Conservation (phyloP, 306 rosid species). For the Glycine soja region DNA sequence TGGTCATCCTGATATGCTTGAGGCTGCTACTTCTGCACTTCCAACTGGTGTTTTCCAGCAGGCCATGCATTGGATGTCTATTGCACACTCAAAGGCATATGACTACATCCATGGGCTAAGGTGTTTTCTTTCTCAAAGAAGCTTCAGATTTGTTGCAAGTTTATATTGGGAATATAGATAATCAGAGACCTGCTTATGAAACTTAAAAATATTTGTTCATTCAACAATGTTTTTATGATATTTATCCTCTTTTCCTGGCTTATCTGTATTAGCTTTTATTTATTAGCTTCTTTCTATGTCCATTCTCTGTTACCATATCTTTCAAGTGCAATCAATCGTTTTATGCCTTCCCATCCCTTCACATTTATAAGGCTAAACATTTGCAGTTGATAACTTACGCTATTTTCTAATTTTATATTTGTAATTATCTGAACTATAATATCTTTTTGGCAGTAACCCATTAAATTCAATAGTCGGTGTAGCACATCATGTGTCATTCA, state of each 20-base stretch:
- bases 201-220: constrained; percentile 19
- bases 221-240: constrained; percentile 26
- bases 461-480: constrained; percentile 74
- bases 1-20: constrained; percentile 98
- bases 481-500: constrained; percentile 93
- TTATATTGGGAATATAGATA: constrained; percentile 19
- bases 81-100: constrained; percentile 93
- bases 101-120: constrained; percentile 80
- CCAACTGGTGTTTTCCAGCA: constrained; percentile 93
- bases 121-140: constrained; percentile 53
- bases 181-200: not conserved
- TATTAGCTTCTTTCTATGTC: constrained; percentile 3
- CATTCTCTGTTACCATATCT: constrained; percentile 18
- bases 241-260: constrained; percentile 19
- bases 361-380: constrained; percentile 24
- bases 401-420: constrained; percentile 36
- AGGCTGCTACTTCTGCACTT: constrained; percentile 87
- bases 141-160: constrained; percentile 42
- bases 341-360: constrained; percentile 37
- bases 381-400: constrained; percentile 34
- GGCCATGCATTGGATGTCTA: constrained; percentile 97
- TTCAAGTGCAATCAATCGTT: not conserved
- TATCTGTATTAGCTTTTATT: constrained; percentile 6
- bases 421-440: constrained; percentile 40
- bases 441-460: constrained; percentile 55